Evolutionary conservation across 2,329 filamentous ascomycete genomes (phyloP).

Genomic region (Calonectria pteridis): DNA sequence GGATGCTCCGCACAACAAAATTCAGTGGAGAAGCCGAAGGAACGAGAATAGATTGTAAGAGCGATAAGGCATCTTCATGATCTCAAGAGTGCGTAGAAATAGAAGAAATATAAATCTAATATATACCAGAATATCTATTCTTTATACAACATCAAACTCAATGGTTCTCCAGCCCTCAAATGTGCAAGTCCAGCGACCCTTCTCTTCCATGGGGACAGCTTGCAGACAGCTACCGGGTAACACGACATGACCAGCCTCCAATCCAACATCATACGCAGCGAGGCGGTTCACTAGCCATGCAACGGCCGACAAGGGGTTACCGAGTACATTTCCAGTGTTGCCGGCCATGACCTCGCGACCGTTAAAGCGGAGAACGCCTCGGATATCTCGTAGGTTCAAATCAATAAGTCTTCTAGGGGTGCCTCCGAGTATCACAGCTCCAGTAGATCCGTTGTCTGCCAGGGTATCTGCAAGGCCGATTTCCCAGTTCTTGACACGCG

Average conservation of each 20-base stretch:
- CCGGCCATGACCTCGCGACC: slow-evolving; percentile 41
- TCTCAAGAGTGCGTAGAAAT: background rate
- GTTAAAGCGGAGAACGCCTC: slow-evolving; percentile 40
- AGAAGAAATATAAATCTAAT: background rate
- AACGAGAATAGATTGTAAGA: background rate
- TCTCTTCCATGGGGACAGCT: slow-evolving; percentile 40
- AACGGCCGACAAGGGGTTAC: slow-evolving; percentile 40
- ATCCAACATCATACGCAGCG: slow-evolving; percentile 38
- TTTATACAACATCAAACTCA: slow-evolving; percentile 40
- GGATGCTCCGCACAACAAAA: background rate
- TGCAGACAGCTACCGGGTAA: slow-evolving; percentile 42
- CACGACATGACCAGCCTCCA: slow-evolving; percentile 40
- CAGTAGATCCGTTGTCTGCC: slow-evolving; percentile 43
- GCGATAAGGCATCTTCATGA: background rate
- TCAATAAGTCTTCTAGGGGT: slow-evolving; percentile 39
- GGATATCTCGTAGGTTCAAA: slow-evolving; percentile 38
- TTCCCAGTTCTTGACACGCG: slow-evolving; percentile 43
- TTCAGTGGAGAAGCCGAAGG: background rate
- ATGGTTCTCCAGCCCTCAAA: slow-evolving; percentile 43
- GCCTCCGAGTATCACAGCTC: slow-evolving; percentile 43
- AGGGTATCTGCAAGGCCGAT: slow-evolving; percentile 44
- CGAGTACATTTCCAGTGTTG: slow-evolving; percentile 43
- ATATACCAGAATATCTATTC: background rate
- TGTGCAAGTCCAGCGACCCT: slow-evolving; percentile 38
- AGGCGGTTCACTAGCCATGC: slow-evolving; percentile 44